phyloP scores from a whole-genome alignment of 2,329 filamentous ascomycete species.

The Neonectria coccinea region DNA sequence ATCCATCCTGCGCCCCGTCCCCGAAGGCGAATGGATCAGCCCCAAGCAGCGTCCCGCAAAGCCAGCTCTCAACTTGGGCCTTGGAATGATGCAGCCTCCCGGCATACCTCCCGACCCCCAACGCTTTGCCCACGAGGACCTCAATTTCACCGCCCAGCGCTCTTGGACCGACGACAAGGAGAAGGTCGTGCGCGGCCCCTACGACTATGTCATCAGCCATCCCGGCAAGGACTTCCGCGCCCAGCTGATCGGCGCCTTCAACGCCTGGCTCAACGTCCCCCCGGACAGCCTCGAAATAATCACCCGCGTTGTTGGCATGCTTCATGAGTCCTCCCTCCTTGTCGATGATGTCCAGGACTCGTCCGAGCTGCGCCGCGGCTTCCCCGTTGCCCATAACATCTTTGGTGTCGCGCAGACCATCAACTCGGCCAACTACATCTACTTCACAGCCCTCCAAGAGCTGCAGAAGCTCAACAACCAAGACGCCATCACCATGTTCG shows the following conservation, averaged over 20 bases:
- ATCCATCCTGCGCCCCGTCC: constrained; percentile 62
- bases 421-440: constrained; percentile 91
- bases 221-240: constrained; percentile 88
- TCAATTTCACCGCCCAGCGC: constrained; percentile 62
- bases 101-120: constrained; percentile 60
- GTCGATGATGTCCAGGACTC: constrained; percentile 91
- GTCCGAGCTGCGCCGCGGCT: constrained; percentile 79
- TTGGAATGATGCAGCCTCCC: constrained; percentile 49
- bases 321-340: constrained; percentile 85
- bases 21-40: constrained; percentile 72
- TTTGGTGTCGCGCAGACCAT: constrained; percentile 90
- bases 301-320: constrained; percentile 83
- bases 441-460: constrained; percentile 83
- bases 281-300: constrained; percentile 77
- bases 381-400: constrained; percentile 85
- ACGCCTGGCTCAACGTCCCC: constrained; percentile 82
- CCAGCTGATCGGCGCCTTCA: constrained; percentile 84
- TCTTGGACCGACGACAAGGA: constrained; percentile 82
- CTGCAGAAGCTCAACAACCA: constrained; percentile 77
- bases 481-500: constrained; percentile 76
- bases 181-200: constrained; percentile 80
- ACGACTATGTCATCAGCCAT: constrained; percentile 81
- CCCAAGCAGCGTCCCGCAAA: constrained; percentile 49
- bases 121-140: constrained; percentile 67
- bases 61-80: constrained; percentile 27